Evolutionary conservation across 2,329 filamentous ascomycete species (phyloP).

Genomic region (Ceratocystis harringtonii): DNA sequence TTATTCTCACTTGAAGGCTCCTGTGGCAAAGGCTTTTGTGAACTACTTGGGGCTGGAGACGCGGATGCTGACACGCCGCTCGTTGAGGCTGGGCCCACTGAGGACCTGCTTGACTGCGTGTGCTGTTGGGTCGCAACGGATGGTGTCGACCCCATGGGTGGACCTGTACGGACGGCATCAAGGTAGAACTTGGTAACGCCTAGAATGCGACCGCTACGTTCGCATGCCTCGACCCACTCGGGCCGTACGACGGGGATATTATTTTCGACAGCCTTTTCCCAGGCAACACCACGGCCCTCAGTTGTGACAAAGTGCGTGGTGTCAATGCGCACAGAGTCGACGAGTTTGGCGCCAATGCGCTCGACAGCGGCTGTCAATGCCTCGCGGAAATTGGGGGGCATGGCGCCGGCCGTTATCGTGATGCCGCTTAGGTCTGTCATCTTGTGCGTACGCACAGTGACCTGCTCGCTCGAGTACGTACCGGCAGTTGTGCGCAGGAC

Average conservation of each 20-base stretch:
- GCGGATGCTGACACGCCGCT: conserved; percentile 18
- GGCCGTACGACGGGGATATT: conserved; percentile 95
- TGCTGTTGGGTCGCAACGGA: conserved; percentile 11
- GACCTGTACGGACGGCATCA: conserved; percentile 49
- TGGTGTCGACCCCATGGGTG: conserved; percentile 27
- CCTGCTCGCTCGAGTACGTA: conserved; percentile 67
- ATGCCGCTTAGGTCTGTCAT: conserved; percentile 96
- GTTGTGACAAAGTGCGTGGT: conserved; percentile 98
- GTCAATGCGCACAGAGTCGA: conserved; percentile 82
- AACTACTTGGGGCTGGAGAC: conserved; percentile 17
- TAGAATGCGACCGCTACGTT: conserved; percentile 79
- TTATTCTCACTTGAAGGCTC: conserved; percentile 17
- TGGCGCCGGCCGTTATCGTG: conserved; percentile 79
- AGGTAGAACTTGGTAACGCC: conserved; percentile 94
- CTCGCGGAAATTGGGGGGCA: conserved; percentile 59
- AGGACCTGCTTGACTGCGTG: conserved; percentile 23
- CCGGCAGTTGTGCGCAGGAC: conserved; percentile 83
- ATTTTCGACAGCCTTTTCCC: conserved; percentile 95
- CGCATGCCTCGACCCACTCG: conserved; percentile 96
- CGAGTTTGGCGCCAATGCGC: conserved; percentile 81
- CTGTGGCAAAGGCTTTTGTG: conserved; percentile 21
- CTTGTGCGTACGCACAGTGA: conserved; percentile 84
- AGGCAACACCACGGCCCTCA: conserved; percentile 73
- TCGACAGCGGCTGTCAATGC: conserved; percentile 61
- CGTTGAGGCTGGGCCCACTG: conserved; percentile 17